Conservation (phyloP, 768 basidiomycete species). For the Lactarius akahatsu region DNA sequence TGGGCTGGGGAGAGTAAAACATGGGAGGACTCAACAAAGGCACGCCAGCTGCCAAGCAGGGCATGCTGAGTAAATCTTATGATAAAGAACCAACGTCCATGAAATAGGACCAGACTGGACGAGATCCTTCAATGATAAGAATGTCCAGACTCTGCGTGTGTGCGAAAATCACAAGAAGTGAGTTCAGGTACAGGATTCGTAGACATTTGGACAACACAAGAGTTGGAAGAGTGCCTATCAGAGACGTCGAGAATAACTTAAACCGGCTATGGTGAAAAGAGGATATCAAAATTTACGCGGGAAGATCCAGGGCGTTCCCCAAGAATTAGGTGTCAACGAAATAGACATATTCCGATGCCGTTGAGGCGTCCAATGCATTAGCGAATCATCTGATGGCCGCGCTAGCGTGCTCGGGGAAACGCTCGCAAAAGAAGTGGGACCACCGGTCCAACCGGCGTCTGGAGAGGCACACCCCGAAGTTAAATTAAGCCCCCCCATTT, state of each 20-base stretch:
- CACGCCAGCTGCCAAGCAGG: neutral
- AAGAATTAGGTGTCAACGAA: neutral
- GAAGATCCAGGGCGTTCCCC: slow-evolving; percentile 5
- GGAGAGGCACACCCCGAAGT: neutral
- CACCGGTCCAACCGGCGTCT: neutral
- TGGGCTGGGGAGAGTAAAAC: neutral
- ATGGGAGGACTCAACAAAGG: neutral
- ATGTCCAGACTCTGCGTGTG: neutral
- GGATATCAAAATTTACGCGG: neutral
- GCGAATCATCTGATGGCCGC: slow-evolving; percentile 49
- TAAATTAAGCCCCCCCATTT: neutral
- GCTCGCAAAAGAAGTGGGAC: neutral
- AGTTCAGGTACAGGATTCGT: neutral
- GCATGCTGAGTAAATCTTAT: neutral
- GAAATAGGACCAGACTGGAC: neutral
- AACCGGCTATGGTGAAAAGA: neutral
- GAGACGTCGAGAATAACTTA: neutral
- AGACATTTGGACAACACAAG: neutral
- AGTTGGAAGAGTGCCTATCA: neutral
- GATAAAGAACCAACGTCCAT: neutral
- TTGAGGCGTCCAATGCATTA: slow-evolving; percentile 62
- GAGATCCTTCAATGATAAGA: neutral
- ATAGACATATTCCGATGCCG: slow-evolving; percentile 30
- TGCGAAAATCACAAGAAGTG: neutral
- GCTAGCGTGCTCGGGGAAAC: no score